Evolutionary conservation across 1,284 basidiomycete species (phyloP).

Genomic region (Volvariella surrecta): DNA sequence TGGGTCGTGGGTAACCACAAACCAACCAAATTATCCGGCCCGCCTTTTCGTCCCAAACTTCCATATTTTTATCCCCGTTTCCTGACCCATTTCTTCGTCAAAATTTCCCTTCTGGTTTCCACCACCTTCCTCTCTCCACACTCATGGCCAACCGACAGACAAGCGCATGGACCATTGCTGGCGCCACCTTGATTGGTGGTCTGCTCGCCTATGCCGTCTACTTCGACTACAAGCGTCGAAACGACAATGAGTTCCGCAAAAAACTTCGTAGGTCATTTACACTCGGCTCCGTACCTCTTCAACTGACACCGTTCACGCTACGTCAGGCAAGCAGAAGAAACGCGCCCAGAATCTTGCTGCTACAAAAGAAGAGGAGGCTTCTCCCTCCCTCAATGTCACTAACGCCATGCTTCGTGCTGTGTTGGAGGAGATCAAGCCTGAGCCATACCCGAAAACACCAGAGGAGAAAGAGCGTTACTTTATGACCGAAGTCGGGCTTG

Average conservation of each 20-base stretch:
- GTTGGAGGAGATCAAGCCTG: constrained; percentile 52
- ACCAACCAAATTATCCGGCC: constrained; percentile 14
- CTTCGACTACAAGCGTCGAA: constrained; percentile 93
- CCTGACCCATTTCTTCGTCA: background rate
- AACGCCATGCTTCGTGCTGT: constrained; percentile 51
- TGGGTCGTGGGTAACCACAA: constrained; percentile 20
- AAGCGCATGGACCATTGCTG: constrained; percentile 51
- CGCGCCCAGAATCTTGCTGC: constrained; percentile 73
- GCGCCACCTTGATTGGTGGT: constrained; percentile 59
- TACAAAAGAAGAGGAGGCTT: constrained; percentile 34
- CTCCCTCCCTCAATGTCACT: constrained; percentile 21
- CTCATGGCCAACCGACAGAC: constrained; percentile 36
- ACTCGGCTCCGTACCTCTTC: constrained; percentile 6
- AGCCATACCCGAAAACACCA: constrained; percentile 57
- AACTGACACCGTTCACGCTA: constrained; percentile 8
- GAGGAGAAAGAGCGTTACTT: constrained; percentile 85
- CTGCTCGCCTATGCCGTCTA: constrained; percentile 79
- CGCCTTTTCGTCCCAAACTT: background rate
- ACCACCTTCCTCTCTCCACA: constrained; percentile 14
- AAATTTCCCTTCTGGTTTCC: constrained; percentile 4
- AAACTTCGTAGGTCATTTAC: constrained; percentile 62
- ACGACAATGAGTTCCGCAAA: constrained; percentile 84
- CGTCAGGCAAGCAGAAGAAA: constrained; percentile 83
- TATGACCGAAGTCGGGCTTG: constrained; percentile 82
- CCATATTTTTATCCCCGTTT: background rate